phyloP scores from a whole-genome alignment of 2,329 filamentous ascomycete genomes.

The Pseudogymnoascus sp. region DNA sequence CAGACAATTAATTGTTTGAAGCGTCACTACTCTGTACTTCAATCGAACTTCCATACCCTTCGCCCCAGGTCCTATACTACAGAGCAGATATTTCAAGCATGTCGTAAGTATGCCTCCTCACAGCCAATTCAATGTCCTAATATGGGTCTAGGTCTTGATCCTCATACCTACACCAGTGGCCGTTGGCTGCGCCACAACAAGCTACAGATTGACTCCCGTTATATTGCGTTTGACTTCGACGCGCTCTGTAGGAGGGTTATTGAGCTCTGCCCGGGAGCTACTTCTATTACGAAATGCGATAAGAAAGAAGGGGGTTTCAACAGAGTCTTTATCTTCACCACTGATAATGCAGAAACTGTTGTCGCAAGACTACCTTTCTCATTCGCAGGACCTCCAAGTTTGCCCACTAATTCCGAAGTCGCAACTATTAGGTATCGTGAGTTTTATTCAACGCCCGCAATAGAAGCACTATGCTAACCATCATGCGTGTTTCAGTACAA shows the following conservation, averaged over 20 bases:
- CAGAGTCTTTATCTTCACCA: constrained; percentile 36
- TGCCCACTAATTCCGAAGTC: constrained; percentile 37
- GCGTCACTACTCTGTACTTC: neutral
- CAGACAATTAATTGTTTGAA: neutral
- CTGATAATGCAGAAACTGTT: constrained; percentile 30
- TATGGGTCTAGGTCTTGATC: constrained; percentile 17
- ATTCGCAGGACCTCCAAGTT: constrained; percentile 30
- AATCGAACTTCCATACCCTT: neutral
- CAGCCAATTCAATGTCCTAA: neutral
- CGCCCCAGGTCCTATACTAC: neutral
- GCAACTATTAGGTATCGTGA: constrained; percentile 27
- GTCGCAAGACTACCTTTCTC: constrained; percentile 37
- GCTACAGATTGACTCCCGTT: constrained; percentile 30
- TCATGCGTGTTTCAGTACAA: constrained; percentile 10
- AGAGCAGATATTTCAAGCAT: neutral
- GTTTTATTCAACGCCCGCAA: too few species aligned
- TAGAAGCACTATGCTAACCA: constrained; percentile 18
- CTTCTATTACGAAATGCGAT: constrained; percentile 28
- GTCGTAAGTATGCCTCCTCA: neutral
- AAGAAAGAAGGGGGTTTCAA: constrained; percentile 41
- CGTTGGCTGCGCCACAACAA: constrained; percentile 34
- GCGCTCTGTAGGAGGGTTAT: constrained; percentile 32
- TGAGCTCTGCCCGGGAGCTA: constrained; percentile 31
- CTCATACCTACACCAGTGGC: constrained; percentile 30
- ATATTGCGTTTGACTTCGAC: constrained; percentile 34